A percentile compares a stretch with the other conserved stretches of the same genome.
These are phyloP conservation scores for Apiospora aurea DNA, from an alignment of 2,329 filamentous ascomycete species.

Conservation along the genomic window DNA sequence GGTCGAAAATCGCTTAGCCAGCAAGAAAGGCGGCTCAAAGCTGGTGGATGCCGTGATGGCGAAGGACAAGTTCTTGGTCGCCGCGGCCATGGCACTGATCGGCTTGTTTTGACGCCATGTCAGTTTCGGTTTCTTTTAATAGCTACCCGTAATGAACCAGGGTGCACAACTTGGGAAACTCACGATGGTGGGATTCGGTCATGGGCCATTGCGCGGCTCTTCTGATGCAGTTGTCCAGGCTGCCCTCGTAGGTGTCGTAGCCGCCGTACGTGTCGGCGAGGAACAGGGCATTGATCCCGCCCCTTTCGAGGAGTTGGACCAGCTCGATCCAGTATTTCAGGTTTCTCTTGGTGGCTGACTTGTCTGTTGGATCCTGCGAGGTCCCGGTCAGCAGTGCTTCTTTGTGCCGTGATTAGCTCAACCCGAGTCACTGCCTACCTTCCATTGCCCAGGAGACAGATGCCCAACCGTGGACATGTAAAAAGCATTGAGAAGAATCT, in stretches of 20 bases:
- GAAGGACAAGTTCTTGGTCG: conserved; percentile 69
- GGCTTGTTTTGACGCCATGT: conserved; percentile 47
- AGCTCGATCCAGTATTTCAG: conserved; percentile 70
- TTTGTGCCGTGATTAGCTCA: neutral
- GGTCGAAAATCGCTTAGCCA: conserved; percentile 68
- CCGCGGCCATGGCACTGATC: conserved; percentile 70
- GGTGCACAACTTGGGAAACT: conserved; percentile 33
- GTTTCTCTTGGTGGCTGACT: conserved; percentile 65
- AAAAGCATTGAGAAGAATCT: conserved; percentile 69
- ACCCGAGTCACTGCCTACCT: conserved; percentile 47
- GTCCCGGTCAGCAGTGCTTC: conserved; percentile 18
- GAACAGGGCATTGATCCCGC: conserved; percentile 70
- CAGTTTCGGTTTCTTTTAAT: neutral
- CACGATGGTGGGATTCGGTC: conserved; percentile 70
- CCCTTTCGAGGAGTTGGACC: conserved; percentile 66
- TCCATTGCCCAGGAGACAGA: conserved; percentile 72
- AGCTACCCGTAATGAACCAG: neutral
- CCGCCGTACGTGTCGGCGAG: conserved; percentile 71
- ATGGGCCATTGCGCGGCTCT: conserved; percentile 70
- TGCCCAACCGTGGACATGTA: conserved; percentile 72
- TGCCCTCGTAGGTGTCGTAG: conserved; percentile 68
- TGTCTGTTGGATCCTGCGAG: conserved; percentile 63
- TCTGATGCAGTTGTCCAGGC: conserved; percentile 66
- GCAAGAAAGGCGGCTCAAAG: conserved; percentile 67
- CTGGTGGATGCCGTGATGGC: conserved; percentile 69